Base-by-base conservation (phyloP, 2,329 filamentous ascomycete species). In the Cladosporium oxysporum region DNA sequence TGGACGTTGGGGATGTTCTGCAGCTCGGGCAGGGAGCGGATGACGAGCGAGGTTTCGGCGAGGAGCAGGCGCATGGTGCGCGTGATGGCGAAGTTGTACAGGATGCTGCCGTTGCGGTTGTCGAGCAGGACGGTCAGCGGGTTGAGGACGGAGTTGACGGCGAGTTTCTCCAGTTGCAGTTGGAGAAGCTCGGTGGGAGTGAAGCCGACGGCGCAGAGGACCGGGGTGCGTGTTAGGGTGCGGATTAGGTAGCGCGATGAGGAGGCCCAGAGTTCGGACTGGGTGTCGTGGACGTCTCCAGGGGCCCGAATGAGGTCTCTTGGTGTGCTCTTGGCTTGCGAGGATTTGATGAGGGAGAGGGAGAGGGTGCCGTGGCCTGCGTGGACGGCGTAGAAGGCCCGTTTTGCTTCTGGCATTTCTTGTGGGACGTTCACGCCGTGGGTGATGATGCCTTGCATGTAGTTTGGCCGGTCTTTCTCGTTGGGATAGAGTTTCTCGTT, bases 91-190 rank as follows among this genome's bases (percentile, higher is more conserved):
- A 83, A 83, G 77, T 93, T 93, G 72, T 85, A 84, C 8, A 90
- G 79, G 0, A 98, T 78, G 57, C 88, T 83, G 52, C 90, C 87
- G 75, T 96, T 96, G 31, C 86, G 84, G 71, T 89, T 87, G 71
- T 96, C 91, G 61, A 96, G 84, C 10, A 96, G 81, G 1, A 91
- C 89, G 4, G 92, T 93, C 5, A 97, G 82, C 0, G 94, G 89
- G 69, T 97, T 93, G 64, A 96, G 87, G 31, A 95, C 84, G 58
- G 88, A 86, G 68, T 90, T 89, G 71, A 93, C 87, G 2, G 91
- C 88, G 44, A 97, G 82, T 57, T 89, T 90, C 57, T 94, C 90
- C 3, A 98, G 84, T 77, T 97, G 95, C 71, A 86, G 82, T 67
- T 87, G 84, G 8, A 95, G 79, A 69, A 95, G 88, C 41, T 86